A percentile compares a stretch with the other conserved stretches of the same genome.
These are phyloP conservation scores for Tuber melanosporum DNA, from an alignment of 495 filamentous ascomycete genomes.

Conservation along the genomic window DNA sequence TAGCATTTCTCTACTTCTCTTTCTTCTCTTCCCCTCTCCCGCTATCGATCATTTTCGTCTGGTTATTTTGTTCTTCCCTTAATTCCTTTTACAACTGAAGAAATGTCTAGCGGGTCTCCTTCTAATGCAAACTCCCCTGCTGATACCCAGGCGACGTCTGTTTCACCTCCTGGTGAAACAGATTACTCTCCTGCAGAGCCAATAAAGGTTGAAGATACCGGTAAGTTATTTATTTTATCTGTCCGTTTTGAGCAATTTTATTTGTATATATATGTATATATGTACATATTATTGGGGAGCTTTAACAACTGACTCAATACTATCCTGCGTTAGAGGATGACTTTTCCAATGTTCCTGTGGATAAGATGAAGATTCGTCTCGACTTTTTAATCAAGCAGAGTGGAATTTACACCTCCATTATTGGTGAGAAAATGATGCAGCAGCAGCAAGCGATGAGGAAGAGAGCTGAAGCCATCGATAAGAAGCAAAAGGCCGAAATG, in stretches of 20 bases:
- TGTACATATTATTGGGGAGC: neutral
- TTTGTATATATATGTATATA: neutral
- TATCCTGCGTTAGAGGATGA: slow-evolving; percentile 6
- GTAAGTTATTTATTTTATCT: neutral
- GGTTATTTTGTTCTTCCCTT: neutral
- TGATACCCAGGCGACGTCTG: neutral
- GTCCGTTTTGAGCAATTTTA: neutral
- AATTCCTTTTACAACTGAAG: neutral
- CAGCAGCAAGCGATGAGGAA: slow-evolving; percentile 34
- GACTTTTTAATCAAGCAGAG: slow-evolving; percentile 39
- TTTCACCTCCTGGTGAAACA: slow-evolving; percentile 1
- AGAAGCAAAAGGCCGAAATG: slow-evolving; percentile 15
- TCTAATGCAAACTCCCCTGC: slow-evolving; percentile 3
- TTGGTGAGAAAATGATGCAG: slow-evolving; percentile 37
- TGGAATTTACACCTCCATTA: slow-evolving; percentile 36
- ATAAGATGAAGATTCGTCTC: slow-evolving; percentile 36
- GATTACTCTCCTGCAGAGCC: neutral
- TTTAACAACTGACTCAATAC: neutral
- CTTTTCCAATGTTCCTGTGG: slow-evolving; percentile 27
- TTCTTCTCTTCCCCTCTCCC: neutral
- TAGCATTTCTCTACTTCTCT: neutral
- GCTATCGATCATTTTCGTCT: neutral
- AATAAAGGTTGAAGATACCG: slow-evolving; percentile 1
- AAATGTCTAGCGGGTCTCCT: neutral
- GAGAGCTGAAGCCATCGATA: slow-evolving; percentile 30